Evolutionary conservation across 371 early-diverging fungal genomes (phyloP).

Genomic region (Mortierella sp.): DNA sequence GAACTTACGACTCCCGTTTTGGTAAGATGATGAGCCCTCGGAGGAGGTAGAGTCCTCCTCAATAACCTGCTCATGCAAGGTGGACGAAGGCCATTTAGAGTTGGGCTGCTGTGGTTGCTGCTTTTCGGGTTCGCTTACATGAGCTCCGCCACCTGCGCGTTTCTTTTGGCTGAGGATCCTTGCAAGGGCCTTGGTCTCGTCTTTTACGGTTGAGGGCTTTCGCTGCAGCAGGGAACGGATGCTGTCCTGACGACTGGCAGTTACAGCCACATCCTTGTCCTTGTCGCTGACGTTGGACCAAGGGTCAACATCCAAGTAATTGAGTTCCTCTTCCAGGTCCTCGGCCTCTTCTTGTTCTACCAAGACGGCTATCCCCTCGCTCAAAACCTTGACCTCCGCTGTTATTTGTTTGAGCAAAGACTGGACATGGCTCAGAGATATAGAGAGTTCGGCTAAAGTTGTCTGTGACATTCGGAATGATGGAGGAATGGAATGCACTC

Average conservation of each 20-base stretch:
- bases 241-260: constrained; percentile 34
- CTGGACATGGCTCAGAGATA: constrained; percentile 48
- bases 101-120: background rate
- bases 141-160: constrained; percentile 14
- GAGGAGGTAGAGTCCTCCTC: constrained; percentile 45
- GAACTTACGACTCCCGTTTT: constrained; percentile 5
- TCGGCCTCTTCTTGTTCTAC: constrained; percentile 39
- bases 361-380: constrained; percentile 34
- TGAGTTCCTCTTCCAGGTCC: constrained; percentile 47
- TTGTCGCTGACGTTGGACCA: constrained; percentile 53
- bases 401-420: constrained; percentile 42
- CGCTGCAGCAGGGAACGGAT: constrained; percentile 50
- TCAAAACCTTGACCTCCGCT: constrained; percentile 50
- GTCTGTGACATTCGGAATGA: constrained; percentile 24
- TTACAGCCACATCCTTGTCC: constrained; percentile 16
- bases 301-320: constrained; percentile 52
- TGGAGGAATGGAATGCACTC: constrained; percentile 1
- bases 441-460: constrained; percentile 41
- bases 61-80: constrained; percentile 40
- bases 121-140: constrained; percentile 22
- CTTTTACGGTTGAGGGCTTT: constrained; percentile 52
- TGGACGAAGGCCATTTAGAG: constrained; percentile 17
- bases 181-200: constrained; percentile 52
- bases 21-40: constrained; percentile 30
- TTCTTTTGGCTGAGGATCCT: constrained; percentile 52